Conservation (phyloP, 495 filamentous ascomycete species). For the Aspergillus funiculosus region DNA sequence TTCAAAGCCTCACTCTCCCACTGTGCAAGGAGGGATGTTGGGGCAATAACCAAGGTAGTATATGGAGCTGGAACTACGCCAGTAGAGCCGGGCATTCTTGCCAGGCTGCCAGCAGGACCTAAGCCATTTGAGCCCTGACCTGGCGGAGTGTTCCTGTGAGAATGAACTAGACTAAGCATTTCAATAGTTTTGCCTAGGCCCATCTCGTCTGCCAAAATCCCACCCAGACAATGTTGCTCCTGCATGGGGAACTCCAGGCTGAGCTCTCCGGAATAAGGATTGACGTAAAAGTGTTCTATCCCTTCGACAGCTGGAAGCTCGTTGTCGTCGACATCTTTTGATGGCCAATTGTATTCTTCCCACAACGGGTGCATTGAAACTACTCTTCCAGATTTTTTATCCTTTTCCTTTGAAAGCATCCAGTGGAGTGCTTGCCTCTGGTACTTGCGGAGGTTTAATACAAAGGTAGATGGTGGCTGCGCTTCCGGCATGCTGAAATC, state of each 20-base stretch:
- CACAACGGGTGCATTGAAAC: conserved; percentile 94
- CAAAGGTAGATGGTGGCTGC: conserved; percentile 74
- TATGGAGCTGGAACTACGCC: conserved; percentile 65
- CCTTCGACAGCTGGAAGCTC: conserved; percentile 56
- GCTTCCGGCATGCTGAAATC: conserved; percentile 88
- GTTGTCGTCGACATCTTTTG: conserved; percentile 79
- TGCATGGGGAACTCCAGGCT: conserved; percentile 89
- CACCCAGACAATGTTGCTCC: conserved; percentile 90
- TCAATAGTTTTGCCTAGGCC: conserved; percentile 93
- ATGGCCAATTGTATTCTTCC: conserved; percentile 92
- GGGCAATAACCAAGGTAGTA: conserved; percentile 90
- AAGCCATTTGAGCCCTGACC: conserved; percentile 31
- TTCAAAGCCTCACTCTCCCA: conserved; percentile 95
- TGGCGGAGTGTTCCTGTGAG: conserved; percentile 58
- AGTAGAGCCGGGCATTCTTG: conserved; percentile 50
- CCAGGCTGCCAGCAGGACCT: conserved; percentile 49
- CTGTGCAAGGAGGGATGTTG: conserved; percentile 88
- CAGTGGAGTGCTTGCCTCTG: conserved; percentile 93
- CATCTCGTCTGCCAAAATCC: conserved; percentile 91
- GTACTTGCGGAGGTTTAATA: conserved; percentile 80
- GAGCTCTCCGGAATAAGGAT: conserved; percentile 92
- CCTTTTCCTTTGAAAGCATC: conserved; percentile 91
- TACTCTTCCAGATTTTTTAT: conserved; percentile 57
- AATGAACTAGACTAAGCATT: conserved; percentile 90
- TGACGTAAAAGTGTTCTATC: conserved; percentile 80